These are phyloP conservation scores for Fusarium sp. DNA, from an alignment of 2,329 filamentous ascomycete species.

Conservation along the genomic window DNA sequence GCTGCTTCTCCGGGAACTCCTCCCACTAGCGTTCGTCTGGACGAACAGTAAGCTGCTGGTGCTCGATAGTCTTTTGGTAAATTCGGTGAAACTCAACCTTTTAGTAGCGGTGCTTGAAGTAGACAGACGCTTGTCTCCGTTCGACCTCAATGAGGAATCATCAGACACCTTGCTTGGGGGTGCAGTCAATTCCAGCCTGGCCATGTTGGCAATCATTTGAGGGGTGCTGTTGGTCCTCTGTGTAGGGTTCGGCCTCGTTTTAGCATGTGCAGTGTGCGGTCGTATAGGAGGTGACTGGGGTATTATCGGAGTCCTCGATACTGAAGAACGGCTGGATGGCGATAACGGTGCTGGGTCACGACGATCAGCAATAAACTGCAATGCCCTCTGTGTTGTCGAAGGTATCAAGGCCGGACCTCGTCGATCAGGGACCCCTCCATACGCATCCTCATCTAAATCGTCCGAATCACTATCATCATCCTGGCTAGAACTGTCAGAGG, in stretches of 20 bases:
- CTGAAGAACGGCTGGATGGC: constrained; percentile 46
- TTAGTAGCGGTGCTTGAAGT: constrained; percentile 64
- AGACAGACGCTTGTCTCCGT: constrained; percentile 59
- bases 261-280: constrained; percentile 64
- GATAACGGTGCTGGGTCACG: constrained; percentile 46
- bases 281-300: constrained; percentile 46
- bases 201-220: constrained; percentile 48
- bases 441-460: constrained; percentile 53
- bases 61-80: constrained; percentile 67
- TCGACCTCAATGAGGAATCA: constrained; percentile 44
- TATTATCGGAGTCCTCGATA: constrained; percentile 38
- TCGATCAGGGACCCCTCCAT: constrained; percentile 47
- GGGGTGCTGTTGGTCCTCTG: constrained; percentile 60
- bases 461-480: constrained; percentile 50
- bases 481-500: constrained; percentile 57
- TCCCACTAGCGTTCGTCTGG: constrained; percentile 62
- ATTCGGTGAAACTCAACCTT: constrained; percentile 68
- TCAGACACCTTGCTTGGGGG: constrained; percentile 43
- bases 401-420: constrained; percentile 50
- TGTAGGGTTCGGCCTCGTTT: constrained; percentile 53
- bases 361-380: constrained; percentile 59
- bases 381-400: constrained; percentile 57
- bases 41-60: constrained; percentile 67
- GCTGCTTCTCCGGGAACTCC: constrained; percentile 58
- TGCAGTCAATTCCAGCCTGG: constrained; percentile 34